Percentiles rank a stretch among this genome's conserved stretches.
Conservation (phyloP, 2,329 filamentous ascomycete genomes). For the Ascochyta koolunga region DNA sequence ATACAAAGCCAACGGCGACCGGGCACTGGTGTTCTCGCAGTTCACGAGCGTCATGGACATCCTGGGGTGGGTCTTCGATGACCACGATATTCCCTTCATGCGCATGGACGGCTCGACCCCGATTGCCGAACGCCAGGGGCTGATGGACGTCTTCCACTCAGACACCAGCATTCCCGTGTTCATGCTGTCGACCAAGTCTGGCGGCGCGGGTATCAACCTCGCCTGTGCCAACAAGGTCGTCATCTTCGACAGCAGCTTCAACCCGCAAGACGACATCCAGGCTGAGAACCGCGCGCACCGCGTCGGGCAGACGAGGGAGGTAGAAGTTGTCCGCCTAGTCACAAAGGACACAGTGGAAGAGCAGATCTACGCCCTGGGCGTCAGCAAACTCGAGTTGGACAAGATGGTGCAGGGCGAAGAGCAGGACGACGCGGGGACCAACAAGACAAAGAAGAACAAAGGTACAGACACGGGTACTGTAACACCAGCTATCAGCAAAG, state of each 20-base stretch:
- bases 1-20: slow-evolving; percentile 81
- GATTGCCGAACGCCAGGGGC: slow-evolving; percentile 80
- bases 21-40: slow-evolving; percentile 89
- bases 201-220: slow-evolving; percentile 95
- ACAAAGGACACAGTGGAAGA: slow-evolving; percentile 86
- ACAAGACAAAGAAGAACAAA: slow-evolving; percentile 28
- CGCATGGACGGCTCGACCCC: slow-evolving; percentile 86
- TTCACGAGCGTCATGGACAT: slow-evolving; percentile 93
- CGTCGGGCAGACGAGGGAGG: slow-evolving; percentile 86
- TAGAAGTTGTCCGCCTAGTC: slow-evolving; percentile 88
- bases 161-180: slow-evolving; percentile 84
- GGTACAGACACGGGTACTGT: slow-evolving; percentile 13
- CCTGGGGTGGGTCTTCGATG: slow-evolving; percentile 79
- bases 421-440: slow-evolving; percentile 43
- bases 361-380: slow-evolving; percentile 86
- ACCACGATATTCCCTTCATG: slow-evolving; percentile 75
- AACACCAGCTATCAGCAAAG: slow-evolving; percentile 43
- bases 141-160: slow-evolving; percentile 85
- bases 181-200: slow-evolving; percentile 88
- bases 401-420: slow-evolving; percentile 70
- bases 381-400: slow-evolving; percentile 92
- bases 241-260: slow-evolving; percentile 97
- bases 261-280: slow-evolving; percentile 97
- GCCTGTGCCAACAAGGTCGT: slow-evolving; percentile 96
- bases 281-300: slow-evolving; percentile 96